Conservation (phyloP, 75 land plant species). For the Pinus taeda region DNA sequence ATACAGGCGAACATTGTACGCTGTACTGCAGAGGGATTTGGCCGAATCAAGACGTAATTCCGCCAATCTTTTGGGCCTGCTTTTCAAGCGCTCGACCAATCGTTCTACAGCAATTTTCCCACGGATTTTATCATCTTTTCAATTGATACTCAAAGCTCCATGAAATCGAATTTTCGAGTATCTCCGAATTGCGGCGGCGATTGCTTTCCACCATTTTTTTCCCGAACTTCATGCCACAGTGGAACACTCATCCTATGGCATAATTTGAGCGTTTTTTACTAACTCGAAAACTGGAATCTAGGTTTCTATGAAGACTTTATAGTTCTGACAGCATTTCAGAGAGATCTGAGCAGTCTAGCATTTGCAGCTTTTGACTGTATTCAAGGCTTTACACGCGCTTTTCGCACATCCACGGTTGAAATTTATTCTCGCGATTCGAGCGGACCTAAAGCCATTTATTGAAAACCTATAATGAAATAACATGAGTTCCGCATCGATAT, state of each 20-base stretch:
- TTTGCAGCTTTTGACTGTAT: neutral
- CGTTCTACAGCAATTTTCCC: too few relatives aligned
- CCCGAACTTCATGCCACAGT: neutral
- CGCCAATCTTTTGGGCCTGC: neutral
- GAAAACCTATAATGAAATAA: too few relatives aligned
- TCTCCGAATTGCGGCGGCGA: neutral
- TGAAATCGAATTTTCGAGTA: neutral
- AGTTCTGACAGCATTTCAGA: neutral
- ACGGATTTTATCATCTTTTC: neutral
- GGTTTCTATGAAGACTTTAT: neutral
- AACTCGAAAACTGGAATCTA: too few relatives aligned
- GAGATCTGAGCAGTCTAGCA: neutral
- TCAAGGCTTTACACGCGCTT: too few relatives aligned
- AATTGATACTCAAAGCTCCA: neutral
- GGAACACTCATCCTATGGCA: neutral
- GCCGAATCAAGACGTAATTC: neutral
- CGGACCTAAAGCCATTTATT: too few relatives aligned
- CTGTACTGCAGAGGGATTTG: neutral
- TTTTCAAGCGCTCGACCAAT: too few relatives aligned
- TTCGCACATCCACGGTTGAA: too few relatives aligned
- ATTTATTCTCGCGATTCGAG: too few relatives aligned
- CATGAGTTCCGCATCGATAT: too few relatives aligned
- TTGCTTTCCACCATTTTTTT: slow-evolving; percentile 2
- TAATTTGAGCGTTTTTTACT: neutral
- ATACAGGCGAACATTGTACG: too few relatives aligned